Base-by-base conservation (phyloP, 345 rosid genomes). In the Xanthoceras sorbifolium region DNA sequence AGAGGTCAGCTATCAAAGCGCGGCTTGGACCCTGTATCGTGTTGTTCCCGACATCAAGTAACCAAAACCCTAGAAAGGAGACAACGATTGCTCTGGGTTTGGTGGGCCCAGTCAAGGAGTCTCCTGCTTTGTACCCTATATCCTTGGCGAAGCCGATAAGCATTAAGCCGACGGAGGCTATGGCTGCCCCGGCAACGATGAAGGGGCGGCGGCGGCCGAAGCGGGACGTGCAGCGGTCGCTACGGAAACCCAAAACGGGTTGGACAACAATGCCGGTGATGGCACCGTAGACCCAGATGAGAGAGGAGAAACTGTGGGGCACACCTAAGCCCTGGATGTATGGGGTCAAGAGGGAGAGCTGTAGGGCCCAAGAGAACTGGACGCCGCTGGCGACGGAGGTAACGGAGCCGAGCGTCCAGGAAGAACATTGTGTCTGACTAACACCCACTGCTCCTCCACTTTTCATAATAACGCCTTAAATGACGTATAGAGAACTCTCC, bases 361-460 rank as follows among this genome's bases (percentile, higher is more conserved):
- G 99, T 1, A 95, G 74, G 5, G 99, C 98, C 99, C 99, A 95
- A 0, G 98, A 94, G 76, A 91, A 95, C 77, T 95, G 97, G 57
- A 95, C 72, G 4, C 96, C 99, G 11, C 92, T 96, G 0, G 96
- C 99, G 1, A 95, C 85, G 3, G 99, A 83, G 1, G 99, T 82
- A 18, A 95, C 96, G 55, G 82, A 34, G 75, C 80, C 71, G 20
- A 85, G 40, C 5, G 85, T 79, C 34, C 55, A 64, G 20, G 79
- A 28, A 34, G 55, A 50, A 50, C 55, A 50, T 50, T n/a, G 20
- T 8, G 0, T 5, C 55, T 50, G n/a, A 15, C 17, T 6, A 3
- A 50, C 55, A 5, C 0, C 15, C 46, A 50, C 22, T 50, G 6
- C n/a, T 50, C 17, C n/a, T 17, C 55, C 8, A 5, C n/a, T 50